Base-by-base conservation (phyloP, 495 filamentous ascomycete genomes). In the Hamigera avellanea region DNA sequence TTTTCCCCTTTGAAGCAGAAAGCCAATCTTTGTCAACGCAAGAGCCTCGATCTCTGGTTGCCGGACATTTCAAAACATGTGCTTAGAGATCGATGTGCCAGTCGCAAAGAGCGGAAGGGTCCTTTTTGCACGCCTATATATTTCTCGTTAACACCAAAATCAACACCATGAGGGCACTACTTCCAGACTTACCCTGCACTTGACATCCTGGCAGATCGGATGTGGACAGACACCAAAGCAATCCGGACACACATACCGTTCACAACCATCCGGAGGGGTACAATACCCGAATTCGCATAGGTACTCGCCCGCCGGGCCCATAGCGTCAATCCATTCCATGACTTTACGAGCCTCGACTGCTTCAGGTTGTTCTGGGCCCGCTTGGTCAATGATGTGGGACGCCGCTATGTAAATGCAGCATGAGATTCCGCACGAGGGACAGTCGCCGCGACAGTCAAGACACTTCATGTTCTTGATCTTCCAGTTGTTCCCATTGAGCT, bases 151-250 rank as follows among this genome's bases (percentile, higher is more conserved):
- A n/a, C n/a, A n/a, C n/a, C n/a, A n/a, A n/a, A n/a, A n/a, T n/a
- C n/a, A n/a, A n/a, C n/a, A n/a, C n/a, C n/a, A n/a, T n/a, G n/a
- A n/a, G n/a, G n/a, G n/a, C n/a, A n/a, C n/a, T n/a, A n/a, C n/a
- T n/a, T 30, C 28, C 5, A 15, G 28, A 31, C 23, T 35, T 49
- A 59, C 56, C 34, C 41, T 54, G 40, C 57, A 63, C 26, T 50
- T 48, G 13, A 57, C 41, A 39, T 57, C 51, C 7, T 39, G 41
- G 28, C 59, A 61, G 19, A 49, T 39, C 21, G 45, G 28, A 19
- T 36, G 42, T 0, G 53, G 49, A 37, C 59, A 63, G 6, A 40
- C 29, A 7, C 59, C 55, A 31, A 50, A 55, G 33, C 55, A 63
- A 13, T 36, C 25, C 2, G 53, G 49, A 29, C 59, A 63, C 5